phyloP scores from a whole-genome alignment of 2,329 filamentous ascomycete species.

The Beauveria sp. region DNA sequence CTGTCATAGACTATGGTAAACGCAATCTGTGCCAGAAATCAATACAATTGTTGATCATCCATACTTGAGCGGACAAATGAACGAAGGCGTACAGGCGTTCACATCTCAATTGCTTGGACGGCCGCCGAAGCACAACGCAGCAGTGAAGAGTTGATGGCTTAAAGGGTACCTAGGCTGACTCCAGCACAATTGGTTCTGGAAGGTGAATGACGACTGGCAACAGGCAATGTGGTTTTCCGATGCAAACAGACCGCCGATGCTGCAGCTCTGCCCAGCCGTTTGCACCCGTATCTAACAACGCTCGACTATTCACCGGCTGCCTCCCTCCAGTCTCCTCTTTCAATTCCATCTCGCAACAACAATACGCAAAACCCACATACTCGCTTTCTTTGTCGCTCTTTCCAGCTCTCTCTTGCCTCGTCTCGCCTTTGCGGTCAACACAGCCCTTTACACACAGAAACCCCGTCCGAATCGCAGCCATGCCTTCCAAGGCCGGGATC shows the following conservation, averaged over 20 bases:
- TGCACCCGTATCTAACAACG: neutral
- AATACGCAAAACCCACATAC: neutral
- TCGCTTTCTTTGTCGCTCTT: conserved; percentile 14
- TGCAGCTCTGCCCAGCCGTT: neutral
- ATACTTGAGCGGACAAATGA: too few relatives aligned
- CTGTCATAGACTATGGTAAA: neutral
- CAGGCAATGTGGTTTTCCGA: neutral
- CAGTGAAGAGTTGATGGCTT: too few relatives aligned
- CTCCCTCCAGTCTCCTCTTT: neutral
- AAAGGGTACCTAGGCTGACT: too few relatives aligned
- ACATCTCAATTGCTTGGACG: too few relatives aligned
- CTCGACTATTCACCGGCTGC: too few relatives aligned
- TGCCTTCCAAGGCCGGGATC: conserved; percentile 7
- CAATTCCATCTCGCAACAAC: neutral
- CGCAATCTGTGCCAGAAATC: neutral
- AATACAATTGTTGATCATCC: neutral
- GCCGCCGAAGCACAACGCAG: neutral
- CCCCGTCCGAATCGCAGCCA: neutral
- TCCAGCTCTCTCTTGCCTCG: neutral
- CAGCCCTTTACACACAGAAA: too few relatives aligned
- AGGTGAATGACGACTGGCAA: neutral
- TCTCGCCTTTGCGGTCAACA: too few relatives aligned
- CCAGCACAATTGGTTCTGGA: neutral
- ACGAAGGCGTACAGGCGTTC: too few relatives aligned
- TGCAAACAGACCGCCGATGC: neutral